These are phyloP conservation scores for Globisporangium iwayamae DNA, from an alignment of 352 stramenopile genomes.

Conservation along the genomic window DNA sequence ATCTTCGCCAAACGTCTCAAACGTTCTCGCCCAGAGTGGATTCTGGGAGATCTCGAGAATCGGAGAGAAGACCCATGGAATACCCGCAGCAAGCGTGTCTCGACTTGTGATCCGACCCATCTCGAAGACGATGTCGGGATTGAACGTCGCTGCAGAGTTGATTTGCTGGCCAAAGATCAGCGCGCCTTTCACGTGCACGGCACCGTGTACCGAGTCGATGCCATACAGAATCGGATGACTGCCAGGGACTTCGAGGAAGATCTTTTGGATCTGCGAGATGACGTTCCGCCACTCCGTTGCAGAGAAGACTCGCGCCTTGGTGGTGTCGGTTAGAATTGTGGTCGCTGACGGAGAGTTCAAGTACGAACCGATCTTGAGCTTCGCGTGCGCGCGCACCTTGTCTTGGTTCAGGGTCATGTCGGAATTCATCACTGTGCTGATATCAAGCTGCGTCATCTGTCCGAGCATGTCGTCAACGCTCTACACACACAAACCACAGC, in stretches of 20 bases:
- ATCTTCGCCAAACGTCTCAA: conserved; percentile 94
- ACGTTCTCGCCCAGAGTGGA: conserved; percentile 86
- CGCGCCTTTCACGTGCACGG: conserved; percentile 80
- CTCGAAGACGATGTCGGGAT: conserved; percentile 62
- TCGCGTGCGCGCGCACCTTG: conserved; percentile 60
- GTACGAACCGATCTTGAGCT: conserved; percentile 86
- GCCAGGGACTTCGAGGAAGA: conserved; percentile 57
- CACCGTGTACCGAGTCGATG: conserved; percentile 90
- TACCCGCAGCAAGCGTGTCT: conserved; percentile 84
- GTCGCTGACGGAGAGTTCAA: conserved; percentile 71
- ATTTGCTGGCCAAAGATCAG: conserved; percentile 88
- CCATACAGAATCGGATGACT: conserved; percentile 81
- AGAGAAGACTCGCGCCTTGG: conserved; percentile 34
- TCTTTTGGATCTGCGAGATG: conserved; percentile 73
- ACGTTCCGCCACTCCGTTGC: conserved; percentile 67
- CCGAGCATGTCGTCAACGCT: conserved; percentile 59
- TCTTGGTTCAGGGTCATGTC: conserved; percentile 63
- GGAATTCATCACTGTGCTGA: conserved; percentile 67
- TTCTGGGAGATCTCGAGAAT: conserved; percentile 87
- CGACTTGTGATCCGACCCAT: conserved; percentile 70
- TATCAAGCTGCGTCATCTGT: conserved; percentile 91
- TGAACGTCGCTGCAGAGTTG: conserved; percentile 87
- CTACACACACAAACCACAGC: conserved; percentile 1
- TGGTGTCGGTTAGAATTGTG: conserved; percentile 25
- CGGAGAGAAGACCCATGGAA: conserved; percentile 90